Conservation (phyloP, 768 basidiomycete genomes). For the Phaeotremella fagi region DNA sequence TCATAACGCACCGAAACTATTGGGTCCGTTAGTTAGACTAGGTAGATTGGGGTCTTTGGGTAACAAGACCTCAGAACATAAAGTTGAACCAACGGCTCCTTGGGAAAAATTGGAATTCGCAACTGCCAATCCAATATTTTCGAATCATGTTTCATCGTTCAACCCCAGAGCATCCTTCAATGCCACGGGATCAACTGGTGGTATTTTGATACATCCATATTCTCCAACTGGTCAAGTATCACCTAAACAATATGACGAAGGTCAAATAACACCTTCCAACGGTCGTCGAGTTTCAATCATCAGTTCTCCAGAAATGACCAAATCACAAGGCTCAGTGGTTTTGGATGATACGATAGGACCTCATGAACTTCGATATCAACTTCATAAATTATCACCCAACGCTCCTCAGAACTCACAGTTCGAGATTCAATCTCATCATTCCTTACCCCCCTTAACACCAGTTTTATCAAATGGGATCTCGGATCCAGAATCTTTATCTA, state of each 20-base stretch:
- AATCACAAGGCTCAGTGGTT: background rate
- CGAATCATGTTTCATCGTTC: background rate
- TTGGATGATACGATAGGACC: background rate
- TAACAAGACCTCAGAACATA: too few relatives aligned
- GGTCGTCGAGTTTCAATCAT: too few relatives aligned
- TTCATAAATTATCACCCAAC: too few relatives aligned
- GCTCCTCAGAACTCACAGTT: background rate
- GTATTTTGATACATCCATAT: background rate
- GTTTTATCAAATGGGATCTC: constrained; percentile 3
- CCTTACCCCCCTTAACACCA: constrained; percentile 6
- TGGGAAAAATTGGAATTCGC: constrained; percentile 43
- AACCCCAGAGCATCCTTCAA: background rate
- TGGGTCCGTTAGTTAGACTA: background rate
- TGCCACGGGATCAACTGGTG: background rate
- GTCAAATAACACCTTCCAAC: too few relatives aligned
- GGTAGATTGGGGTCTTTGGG: background rate
- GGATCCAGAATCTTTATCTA: background rate
- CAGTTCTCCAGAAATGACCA: background rate
- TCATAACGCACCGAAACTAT: background rate
- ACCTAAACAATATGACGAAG: background rate
- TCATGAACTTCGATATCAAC: background rate
- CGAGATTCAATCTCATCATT: background rate
- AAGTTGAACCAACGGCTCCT: constrained; percentile 13
- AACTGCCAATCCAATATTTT: constrained; percentile 6
- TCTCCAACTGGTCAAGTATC: background rate